Conservation (phyloP, 805 yeast species). For the Lipomyces spencermartinsiae region DNA sequence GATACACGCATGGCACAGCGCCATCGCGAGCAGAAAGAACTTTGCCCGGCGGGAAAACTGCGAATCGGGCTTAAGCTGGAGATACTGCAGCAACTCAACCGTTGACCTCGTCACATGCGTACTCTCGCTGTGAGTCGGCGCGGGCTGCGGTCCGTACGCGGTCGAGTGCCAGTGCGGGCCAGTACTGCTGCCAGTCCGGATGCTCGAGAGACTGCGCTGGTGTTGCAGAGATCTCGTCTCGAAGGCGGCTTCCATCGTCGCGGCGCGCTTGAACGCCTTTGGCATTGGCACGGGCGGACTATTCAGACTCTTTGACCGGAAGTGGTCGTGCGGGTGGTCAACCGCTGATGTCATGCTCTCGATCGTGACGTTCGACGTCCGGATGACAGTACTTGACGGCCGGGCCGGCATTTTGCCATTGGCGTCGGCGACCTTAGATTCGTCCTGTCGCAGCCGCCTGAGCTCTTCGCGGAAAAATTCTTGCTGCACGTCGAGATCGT, state of each 20-base stretch:
- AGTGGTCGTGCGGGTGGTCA: not conserved
- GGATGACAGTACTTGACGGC: not conserved
- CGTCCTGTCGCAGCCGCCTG: slow-evolving; percentile 6
- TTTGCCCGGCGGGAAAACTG: slow-evolving; percentile 73
- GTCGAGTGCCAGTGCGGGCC: slow-evolving; percentile 30
- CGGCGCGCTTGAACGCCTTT: slow-evolving; percentile 25
- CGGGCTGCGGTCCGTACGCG: slow-evolving; percentile 23
- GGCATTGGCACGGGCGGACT: slow-evolving; percentile 24
- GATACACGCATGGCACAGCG: slow-evolving; percentile 88
- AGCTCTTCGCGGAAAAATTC: slow-evolving; percentile 36
- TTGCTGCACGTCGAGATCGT: slow-evolving; percentile 64
- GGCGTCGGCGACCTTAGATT: not conserved
- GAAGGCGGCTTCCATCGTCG: slow-evolving; percentile 23
- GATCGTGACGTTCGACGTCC: slow-evolving; percentile 2
- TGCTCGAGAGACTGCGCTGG: slow-evolving; percentile 14
- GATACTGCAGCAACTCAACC: slow-evolving; percentile 66
- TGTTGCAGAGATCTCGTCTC: slow-evolving; percentile 6
- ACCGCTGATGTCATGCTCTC: not conserved
- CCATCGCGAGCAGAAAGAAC: slow-evolving; percentile 79
- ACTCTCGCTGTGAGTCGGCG: slow-evolving; percentile 8
- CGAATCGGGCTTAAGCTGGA: slow-evolving; percentile 74
- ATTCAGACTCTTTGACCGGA: slow-evolving; percentile 1
- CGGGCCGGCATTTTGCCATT: not conserved
- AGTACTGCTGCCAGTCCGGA: slow-evolving; percentile 15
- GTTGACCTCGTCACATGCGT: slow-evolving; percentile 52